Evolutionary conservation across 2,329 filamentous ascomycete genomes (phyloP), one percentile per base, ranked within the genome.

Genomic region (Chrysoporthe cubensis): DNA sequence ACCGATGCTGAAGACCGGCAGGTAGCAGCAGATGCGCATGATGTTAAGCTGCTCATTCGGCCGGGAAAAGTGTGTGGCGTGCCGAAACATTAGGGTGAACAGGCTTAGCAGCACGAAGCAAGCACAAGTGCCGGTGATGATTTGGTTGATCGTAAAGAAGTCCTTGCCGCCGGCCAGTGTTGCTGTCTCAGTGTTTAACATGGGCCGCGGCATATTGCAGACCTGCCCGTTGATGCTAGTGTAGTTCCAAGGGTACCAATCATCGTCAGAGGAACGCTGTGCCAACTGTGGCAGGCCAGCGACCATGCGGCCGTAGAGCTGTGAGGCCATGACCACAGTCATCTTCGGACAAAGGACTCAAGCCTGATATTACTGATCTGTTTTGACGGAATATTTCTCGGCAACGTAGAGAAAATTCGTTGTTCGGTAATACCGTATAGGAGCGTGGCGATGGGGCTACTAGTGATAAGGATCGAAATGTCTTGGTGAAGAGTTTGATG

Each of bases 31-130:
- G 58, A 83, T 80, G 62, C 80, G 76, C 71, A 84, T 77, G 62
- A 83, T 80, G 57, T 82, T 79, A 62, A 78, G 72, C 69, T 82
- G 81, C 69, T 82, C 77, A 59, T 75, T 77, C 4, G 79, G 79
- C 40, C 78, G 78, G 72, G 79, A 81, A 13, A 81, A 73, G 42
- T 79, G 78, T 4, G 76, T 52, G 46, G 69, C 52, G n/a, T 65
- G 65, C 2, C 65, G 52, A n/a, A 40, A n/a, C 66, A 69, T 26
- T 52, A 71, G 44, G n/a, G 69, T 8, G 48, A 69, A n/a, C n/a
- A 70, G 48, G 59, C 71, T 54, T 48, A 66, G 32, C 34, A 66
- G 34, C 32, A 67, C 48, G 46, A 71, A 71, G 48, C 58, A 62
- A 32, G 66, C 69, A 52, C 66, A 71, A 9, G 64, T 62, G 16